Base-by-base conservation (phyloP, 202 grass and related monocot genomes). In the Miscanthus sacchariflorus region DNA sequence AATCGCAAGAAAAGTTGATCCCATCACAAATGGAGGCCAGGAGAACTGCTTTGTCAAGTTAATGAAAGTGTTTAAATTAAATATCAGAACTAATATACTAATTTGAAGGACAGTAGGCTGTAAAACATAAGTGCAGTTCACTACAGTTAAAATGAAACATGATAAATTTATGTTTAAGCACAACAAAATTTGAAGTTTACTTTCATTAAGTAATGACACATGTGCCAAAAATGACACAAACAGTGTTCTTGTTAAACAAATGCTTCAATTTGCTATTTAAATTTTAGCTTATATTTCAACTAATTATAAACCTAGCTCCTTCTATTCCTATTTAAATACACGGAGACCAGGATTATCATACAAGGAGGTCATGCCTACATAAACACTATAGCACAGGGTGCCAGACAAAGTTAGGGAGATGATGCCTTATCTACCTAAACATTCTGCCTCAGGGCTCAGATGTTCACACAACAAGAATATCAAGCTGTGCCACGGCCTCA, bases 11-110 rank as follows among this genome's bases (percentile, higher is more conserved):
- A 98, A 92, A 76, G 12, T 80, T 54, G 89, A 98, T 89, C 96
- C 96, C 94, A 95, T 93, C 13, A 98, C 81, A 84, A 98, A 98
- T 78, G 94, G 96, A 50, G 89, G 96, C 94, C 96, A 98, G 36
- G 87, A 52, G 78, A 77, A 74, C 33, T 77, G 54, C 35, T 85
- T 81, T 49, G 61, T 76, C 72, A 89, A 69, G 77, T 79, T 74
- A 78, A 44, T 86, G 64, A 77, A 19, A 75, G 71, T 70, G 11
- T 67, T 76, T 80, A 63, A 45, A 36, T 49, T 15, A 76, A 83
- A 76, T 42, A 84, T 42, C 14, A 70, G 5, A 61, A 64, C 56
- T 10, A 25, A 45, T 79, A 80, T 75, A n/a, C 39, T n/a, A 50
- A 76, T 76, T 39, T 84, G 46, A 91, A 80, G 64, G 61, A 61